Evolutionary conservation across 192 early-diverging fungal species (phyloP), one percentile per base, ranked within the genome.

Genomic region (Coemansia sp.): DNA sequence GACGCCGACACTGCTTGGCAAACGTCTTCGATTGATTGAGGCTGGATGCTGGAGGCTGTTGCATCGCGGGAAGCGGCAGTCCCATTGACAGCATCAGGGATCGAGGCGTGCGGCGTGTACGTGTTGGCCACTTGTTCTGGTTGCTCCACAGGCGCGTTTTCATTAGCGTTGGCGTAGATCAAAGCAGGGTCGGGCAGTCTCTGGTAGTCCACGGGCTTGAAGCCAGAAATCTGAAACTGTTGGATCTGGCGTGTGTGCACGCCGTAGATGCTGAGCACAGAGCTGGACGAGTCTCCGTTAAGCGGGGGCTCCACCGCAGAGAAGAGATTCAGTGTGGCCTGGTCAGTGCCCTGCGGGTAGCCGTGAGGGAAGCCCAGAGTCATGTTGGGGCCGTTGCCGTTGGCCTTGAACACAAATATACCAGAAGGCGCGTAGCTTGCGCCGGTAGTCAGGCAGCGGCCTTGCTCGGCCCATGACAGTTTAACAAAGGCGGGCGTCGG

Each of bases 201-300:
- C 45, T 79, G 60, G 23, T 60, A 17, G 34, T 74, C 65, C 2
- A 62, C 62, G 13, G 71, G 19, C 8, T 48, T 59, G 22, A 74
- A 33, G 11, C 54, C 65, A 17, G 57, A 9, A 11, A 79, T 74
- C 62, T 79, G 76, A 11, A 79, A 62, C 68, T 79, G 76, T 52
- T 79, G 76, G 0, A 79, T 71, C 20, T 74, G 66, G 41, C 76
- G 76, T 46, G 71, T 69, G 38, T 79, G 76, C 19, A 79, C 76
- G 58, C 71, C 63, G 40, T 79, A 79, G 23, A 79, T 54, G 54
- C 76, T 79, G 49, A 79, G 63, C 19, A 35, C 56, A 1, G 65
- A 17, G 0, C 61, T 55, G 5, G 60, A n/a, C 4, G 43, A 0
- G 1, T 46, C 55, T 1, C 34, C 70, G 9, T 35, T 32, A 23